Base-by-base conservation (phyloP, 148 eudicot genomes). In the Arbutus unedo region DNA sequence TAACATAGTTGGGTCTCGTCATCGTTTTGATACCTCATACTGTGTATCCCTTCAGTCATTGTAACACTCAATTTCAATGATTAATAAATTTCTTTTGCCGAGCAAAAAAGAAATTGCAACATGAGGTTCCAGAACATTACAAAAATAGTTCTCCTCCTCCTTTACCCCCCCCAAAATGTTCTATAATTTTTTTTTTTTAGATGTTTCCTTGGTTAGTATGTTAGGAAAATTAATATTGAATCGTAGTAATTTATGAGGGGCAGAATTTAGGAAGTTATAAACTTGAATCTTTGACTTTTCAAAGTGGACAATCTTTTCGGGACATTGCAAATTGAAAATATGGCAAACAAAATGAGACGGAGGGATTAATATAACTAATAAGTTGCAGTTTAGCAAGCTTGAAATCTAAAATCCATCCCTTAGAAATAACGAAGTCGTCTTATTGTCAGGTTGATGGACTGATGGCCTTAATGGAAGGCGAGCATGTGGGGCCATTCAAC, bases 381-480 rank as follows among this genome's bases (percentile, higher is more conserved):
- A 38, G 59, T 55, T 38, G 15, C 8, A 74, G 67, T 21, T 55
- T 4, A 10, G 23, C 8, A 41, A 55, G 48, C 48, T 19, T 77
- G 51, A 74, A 74, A 18, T 76, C 19, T 31, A 21, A 23, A n/a
- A 51, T 50, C 38, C 44, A 70, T 31, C 60, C 49, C 10, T 54
- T 76, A 23, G 79, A 38, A 10, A 4, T 44, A 18, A 55, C 49
- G 0, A 81, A 72, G 55, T 76, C 83, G 8, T 76, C 77, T 59
- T 57, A 13, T 59, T 82, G 23, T 56, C 86, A 94, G 98, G 98
- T 94, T 78, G 89, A 93, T 73, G 98, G 98, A 87, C 83, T 94
- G 78, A 82, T 91, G 91, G 92, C 96, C n/a, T 77, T 94, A 74
- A 94, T 94, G 98, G 98, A 94, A 88, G 87, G 98, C 38, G 98